Base-by-base conservation (phyloP, 2,329 filamentous ascomycete genomes). In the Corinectria fuckeliana region DNA sequence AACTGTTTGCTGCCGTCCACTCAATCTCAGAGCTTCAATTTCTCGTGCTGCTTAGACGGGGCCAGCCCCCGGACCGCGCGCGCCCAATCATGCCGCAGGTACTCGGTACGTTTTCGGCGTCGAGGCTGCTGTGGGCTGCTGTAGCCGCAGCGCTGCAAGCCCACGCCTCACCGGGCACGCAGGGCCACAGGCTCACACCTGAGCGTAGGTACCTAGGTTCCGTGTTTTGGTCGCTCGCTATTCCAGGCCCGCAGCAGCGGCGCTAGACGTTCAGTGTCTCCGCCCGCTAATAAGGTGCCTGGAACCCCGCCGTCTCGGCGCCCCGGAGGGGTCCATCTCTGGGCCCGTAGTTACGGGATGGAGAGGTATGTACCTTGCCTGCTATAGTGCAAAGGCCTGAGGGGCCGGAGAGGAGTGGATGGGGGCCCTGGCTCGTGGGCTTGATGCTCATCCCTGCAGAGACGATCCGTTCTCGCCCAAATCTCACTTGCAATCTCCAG, bases 361-460 rank as follows among this genome's bases (percentile, higher is more conserved):
- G n/a, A n/a, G n/a, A n/a, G n/a, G n/a, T n/a, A n/a, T n/a, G n/a
- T n/a, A n/a, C n/a, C 42, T 56, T 45, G 44, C 52, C 41, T 58
- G 44, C 53, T 53, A 59, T 59, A 48, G 56, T 47, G 28, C 38
- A 58, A 49, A 44, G 56, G 23, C 25, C 25, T 28, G 42, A 25
- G 48, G 47, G 42, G 16, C 28, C 21, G 18, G 39, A 58, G 50
- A 32, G 56, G 25, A 30, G 30, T 32, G 41, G 45, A 52, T 65
- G 66, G 66, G 45, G 50, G 56, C 60, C 68, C 59, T 62, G 65
- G 56, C 57, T 36, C 58, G 39, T 28, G 39, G 61, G 58, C 64
- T 68, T 67, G 66, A 64, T 67, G 62, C 55, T 32, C 60, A 73
- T 71, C 72, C 72, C 72, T 74, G 72, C 72, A 72, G 64, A 68